Conservation (phyloP, 2,329 filamentous ascomycete genomes). For the Ilyonectria sp. region DNA sequence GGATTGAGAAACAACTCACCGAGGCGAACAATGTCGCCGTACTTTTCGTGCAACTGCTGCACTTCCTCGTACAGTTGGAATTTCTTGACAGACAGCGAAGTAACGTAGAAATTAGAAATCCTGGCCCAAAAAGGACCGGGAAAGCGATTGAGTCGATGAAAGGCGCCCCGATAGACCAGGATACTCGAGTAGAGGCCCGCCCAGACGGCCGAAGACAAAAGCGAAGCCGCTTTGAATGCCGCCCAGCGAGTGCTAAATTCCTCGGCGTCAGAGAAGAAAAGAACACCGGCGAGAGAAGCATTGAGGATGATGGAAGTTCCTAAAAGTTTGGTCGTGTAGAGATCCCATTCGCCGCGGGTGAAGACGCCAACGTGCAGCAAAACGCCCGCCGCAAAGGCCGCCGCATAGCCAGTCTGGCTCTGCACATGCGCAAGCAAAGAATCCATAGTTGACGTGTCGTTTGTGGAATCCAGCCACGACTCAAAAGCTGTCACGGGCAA, state of each 20-base stretch:
- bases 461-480: background rate
- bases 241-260: background rate
- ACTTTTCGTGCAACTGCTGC: slow-evolving; percentile 25
- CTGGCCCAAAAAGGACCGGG: slow-evolving; percentile 27
- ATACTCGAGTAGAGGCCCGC: slow-evolving; percentile 24
- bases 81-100: slow-evolving; percentile 1
- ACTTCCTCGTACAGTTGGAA: slow-evolving; percentile 29
- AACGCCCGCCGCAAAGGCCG: slow-evolving; percentile 10
- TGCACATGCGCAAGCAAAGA: background rate
- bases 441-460: background rate
- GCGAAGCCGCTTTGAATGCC: background rate
- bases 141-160: slow-evolving; percentile 30
- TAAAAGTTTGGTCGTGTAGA: slow-evolving; percentile 27
- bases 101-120: slow-evolving; percentile 30
- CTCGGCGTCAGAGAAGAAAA: background rate
- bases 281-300: background rate
- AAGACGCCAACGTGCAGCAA: slow-evolving; percentile 20
- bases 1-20: slow-evolving; percentile 12
- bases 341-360: slow-evolving; percentile 29
- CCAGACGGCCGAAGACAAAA: background rate
- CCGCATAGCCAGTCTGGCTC: background rate
- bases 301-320: background rate
- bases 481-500: background rate
- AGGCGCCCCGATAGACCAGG: slow-evolving; percentile 26
- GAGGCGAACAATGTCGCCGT: slow-evolving; percentile 35